Base-by-base conservation (phyloP, 306 rosid species). In the Cucumis melo region DNA sequence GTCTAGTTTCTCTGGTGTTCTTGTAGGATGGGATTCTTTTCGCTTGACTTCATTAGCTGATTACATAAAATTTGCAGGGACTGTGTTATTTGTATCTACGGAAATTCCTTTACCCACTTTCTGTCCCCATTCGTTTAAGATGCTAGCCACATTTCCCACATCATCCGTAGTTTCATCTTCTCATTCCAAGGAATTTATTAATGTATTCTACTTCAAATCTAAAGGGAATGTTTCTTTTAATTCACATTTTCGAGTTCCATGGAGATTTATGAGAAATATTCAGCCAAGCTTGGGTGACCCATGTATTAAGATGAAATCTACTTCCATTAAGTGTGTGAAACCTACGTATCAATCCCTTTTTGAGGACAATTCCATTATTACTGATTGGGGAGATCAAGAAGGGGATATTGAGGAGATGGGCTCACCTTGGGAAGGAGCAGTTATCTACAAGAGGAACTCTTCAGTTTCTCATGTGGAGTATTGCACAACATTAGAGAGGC, bases 401-500 rank as follows among this genome's bases (percentile, higher is more conserved):
- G 89, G 79, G 66, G 93, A 87, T 20, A 58, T 72, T 71, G 93
- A 87, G 80, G 86, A 84, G 46, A 44, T 56, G 1, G 89, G 57
- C 55, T 82, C 88, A 4, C 96, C 97, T 4, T 93, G 98, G 98
- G 94, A 91, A 89, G 96, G 98, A 75, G 94, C 97, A 4, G 81
- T 93, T 76, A 76, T 87, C 59, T 93, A 90, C 87, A 90, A 88
- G 88, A 87, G 97, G 79, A 90, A 86, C 39, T 48, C 96, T 0
- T 84, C 89, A 1, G 61, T 81, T 74, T 74, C 85, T 29, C 98
- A 93, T 73, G 27, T 90, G 62, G 98, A 93, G 76, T 93, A 90
- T 57, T 93, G 98, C 86, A 91, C 97, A 58, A 91, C 98, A 78
- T 87, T 93, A 80, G 98, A 93, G 90, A 90, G 97, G 74, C 87